Evolutionary conservation across 495 filamentous ascomycete genomes (phyloP).

Genomic region (Penicillium paxilli): DNA sequence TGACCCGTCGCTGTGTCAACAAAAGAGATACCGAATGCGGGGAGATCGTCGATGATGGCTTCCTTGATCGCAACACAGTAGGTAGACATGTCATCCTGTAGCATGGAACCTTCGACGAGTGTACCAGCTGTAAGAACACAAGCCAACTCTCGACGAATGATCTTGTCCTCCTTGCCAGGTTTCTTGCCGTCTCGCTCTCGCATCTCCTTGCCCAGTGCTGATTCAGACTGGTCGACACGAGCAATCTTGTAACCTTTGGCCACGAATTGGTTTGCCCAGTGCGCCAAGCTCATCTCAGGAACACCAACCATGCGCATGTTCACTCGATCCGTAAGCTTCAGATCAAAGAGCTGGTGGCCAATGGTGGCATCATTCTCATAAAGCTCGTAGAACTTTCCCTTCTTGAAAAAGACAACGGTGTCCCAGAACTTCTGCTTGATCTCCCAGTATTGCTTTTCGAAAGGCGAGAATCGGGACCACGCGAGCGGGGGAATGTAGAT

Average conservation of each 20-base stretch:
- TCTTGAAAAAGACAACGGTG: constrained; percentile 99
- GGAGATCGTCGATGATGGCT: constrained; percentile 68
- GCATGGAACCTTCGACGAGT: constrained; percentile 92
- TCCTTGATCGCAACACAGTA: constrained; percentile 98
- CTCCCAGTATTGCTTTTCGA: constrained; percentile 99
- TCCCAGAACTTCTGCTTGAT: constrained; percentile 99
- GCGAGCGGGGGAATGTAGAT: constrained; percentile 82
- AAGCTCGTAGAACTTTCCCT: constrained; percentile 98
- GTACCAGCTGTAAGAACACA: constrained; percentile 91
- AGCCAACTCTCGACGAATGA: constrained; percentile 87
- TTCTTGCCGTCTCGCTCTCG: constrained; percentile 73
- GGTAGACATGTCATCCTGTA: constrained; percentile 96
- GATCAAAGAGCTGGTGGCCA: constrained; percentile 93
- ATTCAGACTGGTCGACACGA: constrained; percentile 93
- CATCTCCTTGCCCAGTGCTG: constrained; percentile 96
- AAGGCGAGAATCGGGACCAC: constrained; percentile 79
- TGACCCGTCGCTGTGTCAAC: constrained; percentile 96
- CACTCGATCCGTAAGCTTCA: constrained; percentile 96
- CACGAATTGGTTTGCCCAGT: constrained; percentile 94
- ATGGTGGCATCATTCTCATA: constrained; percentile 99
- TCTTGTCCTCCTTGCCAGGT: constrained; percentile 72
- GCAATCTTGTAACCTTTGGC: constrained; percentile 96
- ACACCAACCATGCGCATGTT: constrained; percentile 99
- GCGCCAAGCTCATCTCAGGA: constrained; percentile 82
- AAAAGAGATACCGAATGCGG: constrained; percentile 88